Evolutionary conservation across 2,329 filamentous ascomycete species (phyloP).

Genomic region (Ceratocystis papillata): DNA sequence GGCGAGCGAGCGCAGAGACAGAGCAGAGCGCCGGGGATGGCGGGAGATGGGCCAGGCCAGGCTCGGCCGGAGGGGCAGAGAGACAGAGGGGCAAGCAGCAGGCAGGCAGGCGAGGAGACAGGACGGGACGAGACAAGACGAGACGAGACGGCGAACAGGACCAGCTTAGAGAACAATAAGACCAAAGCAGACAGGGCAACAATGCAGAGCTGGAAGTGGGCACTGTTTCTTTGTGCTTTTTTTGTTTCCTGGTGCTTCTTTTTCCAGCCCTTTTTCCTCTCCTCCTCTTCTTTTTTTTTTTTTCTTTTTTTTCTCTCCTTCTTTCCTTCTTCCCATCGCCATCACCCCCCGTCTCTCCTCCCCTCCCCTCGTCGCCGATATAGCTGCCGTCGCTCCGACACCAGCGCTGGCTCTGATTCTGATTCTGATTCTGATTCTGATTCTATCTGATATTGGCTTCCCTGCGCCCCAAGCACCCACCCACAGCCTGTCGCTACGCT

Average conservation of each 20-base stretch:
- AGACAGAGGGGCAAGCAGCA: not conserved
- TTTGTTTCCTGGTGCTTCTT: too few species aligned
- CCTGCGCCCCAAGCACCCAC: too few species aligned
- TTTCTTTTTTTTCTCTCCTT: conserved; percentile 15
- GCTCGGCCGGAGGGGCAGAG: not conserved
- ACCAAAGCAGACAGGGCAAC: not conserved
- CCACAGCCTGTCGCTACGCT: too few species aligned
- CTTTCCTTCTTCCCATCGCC: not conserved
- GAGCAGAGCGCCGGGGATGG: not conserved
- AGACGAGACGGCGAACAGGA: not conserved
- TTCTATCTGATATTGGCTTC: too few species aligned
- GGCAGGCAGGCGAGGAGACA: not conserved
- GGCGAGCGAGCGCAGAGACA: too few species aligned
- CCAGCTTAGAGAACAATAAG: not conserved
- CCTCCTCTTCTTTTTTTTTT: not conserved
- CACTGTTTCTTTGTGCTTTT: too few species aligned
- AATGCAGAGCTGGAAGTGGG: too few species aligned
- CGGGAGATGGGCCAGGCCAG: not conserved
- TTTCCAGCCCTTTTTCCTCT: too few species aligned
- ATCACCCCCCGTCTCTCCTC: not conserved
- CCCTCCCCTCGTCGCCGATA: not conserved
- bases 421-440: too few species aligned
- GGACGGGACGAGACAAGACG: not conserved
- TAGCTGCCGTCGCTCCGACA: too few species aligned
- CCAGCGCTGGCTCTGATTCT: too few species aligned